These are phyloP conservation scores for Penicillium sp. DNA, from an alignment of 2,329 filamentous ascomycete genomes.

Conservation along the genomic window DNA sequence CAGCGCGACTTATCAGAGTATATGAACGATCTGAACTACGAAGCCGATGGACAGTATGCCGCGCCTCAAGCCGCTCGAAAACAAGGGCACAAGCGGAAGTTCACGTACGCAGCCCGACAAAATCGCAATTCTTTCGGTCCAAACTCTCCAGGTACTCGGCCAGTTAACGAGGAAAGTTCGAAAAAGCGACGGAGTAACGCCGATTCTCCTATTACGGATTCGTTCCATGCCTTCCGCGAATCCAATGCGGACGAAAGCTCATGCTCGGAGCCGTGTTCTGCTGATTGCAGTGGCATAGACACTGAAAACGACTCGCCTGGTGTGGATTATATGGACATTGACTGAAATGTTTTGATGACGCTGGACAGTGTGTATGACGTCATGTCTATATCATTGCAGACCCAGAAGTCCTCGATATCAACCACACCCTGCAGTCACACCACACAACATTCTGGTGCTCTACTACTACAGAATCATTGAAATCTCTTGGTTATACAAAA, in stretches of 20 bases:
- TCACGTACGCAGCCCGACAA: constrained; percentile 17
- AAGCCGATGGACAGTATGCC: constrained; percentile 25
- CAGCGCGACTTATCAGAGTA: constrained; percentile 37
- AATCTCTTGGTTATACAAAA: constrained; percentile 11
- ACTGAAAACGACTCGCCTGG: constrained; percentile 11
- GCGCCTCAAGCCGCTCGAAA: constrained; percentile 11
- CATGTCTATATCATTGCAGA: constrained; percentile 24
- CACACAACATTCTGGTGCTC: neutral
- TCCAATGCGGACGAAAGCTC: constrained; percentile 20
- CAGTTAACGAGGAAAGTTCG: constrained; percentile 16
- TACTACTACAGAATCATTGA: too few species aligned
- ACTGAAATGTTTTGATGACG: constrained; percentile 21
- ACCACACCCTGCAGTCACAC: neutral
- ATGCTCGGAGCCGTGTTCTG: constrained; percentile 23
- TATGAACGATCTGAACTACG: constrained; percentile 34
- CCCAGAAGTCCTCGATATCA: neutral
- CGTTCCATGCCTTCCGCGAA: constrained; percentile 20
- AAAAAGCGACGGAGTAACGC: constrained; percentile 26
- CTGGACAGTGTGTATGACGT: constrained; percentile 32
- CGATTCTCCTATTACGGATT: constrained; percentile 5
- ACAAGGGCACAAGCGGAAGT: constrained; percentile 40
- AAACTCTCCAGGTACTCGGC: constrained; percentile 12
- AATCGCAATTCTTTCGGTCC: neutral
- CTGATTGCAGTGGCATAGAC: constrained; percentile 20
- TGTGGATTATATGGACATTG: constrained; percentile 38